Evolutionary conservation across 1,284 basidiomycete species (phyloP), one percentile per base, ranked within the genome.

Genomic region (Peniophora sp.): DNA sequence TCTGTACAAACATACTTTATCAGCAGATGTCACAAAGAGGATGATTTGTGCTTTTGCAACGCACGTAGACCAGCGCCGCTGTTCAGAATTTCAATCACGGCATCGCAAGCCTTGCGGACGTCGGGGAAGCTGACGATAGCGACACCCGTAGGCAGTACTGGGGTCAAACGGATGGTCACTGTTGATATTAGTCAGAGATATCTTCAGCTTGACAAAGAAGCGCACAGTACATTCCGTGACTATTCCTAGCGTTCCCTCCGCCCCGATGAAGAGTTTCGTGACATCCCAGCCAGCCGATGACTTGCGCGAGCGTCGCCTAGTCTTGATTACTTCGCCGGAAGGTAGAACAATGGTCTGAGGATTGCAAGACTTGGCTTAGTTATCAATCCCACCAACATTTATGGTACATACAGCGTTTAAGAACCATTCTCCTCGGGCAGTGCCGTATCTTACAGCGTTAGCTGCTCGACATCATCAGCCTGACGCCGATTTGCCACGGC

Each of bases 401-500:
- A n/a, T n/a, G n/a, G n/a, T n/a, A 72, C 77, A 53, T 52, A 77
- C 78, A 34, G 81, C 63, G 60, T 85, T 86, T 41, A 86, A 64
- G 60, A 85, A 84, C 83, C 81, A 85, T 64, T 87, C 84, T 3
- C 76, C 79, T 62, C 80, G 81, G 47, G 86, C 79, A 6, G 88
- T 91, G 12, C 88, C 90, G 60, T 91, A 92, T 52, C 87, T 71
- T 6, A 91, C 88, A 6, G 89, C 89, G 57, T 91, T 91, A 0
- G 89, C 89, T 69, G 65, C 65, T 51, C 11, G 45, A 43, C 10
- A 47, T 11, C 6, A 16, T 27, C 39, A n/a, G 19, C 27, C 35
- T 2, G 19, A 20, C 43, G 45, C 41, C 34, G 47, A 0, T n/a
- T 41, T 16, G 5, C n/a, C 5, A n/a, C 20, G 45, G 20, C 24